Percentiles rank a stretch among this genome's conserved stretches.
Evolutionary conservation across 2,329 filamentous ascomycete genomes (phyloP).

Genomic region (Diplodia seriata): DNA sequence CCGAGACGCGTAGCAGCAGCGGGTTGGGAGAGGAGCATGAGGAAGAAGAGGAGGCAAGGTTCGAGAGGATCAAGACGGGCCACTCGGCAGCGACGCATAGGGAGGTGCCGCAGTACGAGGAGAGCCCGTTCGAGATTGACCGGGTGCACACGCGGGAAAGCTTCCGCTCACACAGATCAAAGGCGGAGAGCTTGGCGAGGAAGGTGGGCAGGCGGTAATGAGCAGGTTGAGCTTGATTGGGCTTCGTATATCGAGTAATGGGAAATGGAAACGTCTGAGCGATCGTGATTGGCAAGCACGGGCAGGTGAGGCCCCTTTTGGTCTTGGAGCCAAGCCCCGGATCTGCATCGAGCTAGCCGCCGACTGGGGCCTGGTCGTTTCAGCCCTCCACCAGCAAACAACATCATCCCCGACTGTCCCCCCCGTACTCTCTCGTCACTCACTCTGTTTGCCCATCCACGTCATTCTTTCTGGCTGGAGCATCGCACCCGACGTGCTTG

Average conservation of each 20-base stretch:
- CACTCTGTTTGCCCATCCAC: constrained; percentile 6
- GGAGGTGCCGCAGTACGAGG: constrained; percentile 44
- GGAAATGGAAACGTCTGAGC: not conserved
- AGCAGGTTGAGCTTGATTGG: not conserved
- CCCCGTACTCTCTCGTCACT: not conserved
- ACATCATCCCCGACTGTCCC: not conserved
- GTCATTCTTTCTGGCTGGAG: constrained; percentile 27
- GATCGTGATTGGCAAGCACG: not conserved
- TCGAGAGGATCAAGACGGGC: constrained; percentile 50
- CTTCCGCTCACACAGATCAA: constrained; percentile 42
- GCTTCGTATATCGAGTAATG: constrained; percentile 18
- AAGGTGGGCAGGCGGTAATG: constrained; percentile 34
- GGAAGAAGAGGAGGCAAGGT: constrained; percentile 39
- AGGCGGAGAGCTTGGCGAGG: constrained; percentile 25
- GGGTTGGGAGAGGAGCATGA: not conserved
- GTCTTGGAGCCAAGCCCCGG: constrained; percentile 1
- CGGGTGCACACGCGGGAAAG: constrained; percentile 57
- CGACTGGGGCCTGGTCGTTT: constrained; percentile 12
- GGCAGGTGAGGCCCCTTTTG: constrained; percentile 4
- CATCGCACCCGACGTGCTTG: constrained; percentile 13
- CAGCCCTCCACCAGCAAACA: constrained; percentile 14
- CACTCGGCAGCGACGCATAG: constrained; percentile 40
- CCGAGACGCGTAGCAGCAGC: constrained; percentile 30
- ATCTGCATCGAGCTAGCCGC: constrained; percentile 23
- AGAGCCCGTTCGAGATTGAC: constrained; percentile 58